A percentile compares a stretch with the other conserved stretches of the same genome.
phyloP scores from a whole-genome alignment of 202 grass and related monocot genomes.

The Zizania palustris region DNA sequence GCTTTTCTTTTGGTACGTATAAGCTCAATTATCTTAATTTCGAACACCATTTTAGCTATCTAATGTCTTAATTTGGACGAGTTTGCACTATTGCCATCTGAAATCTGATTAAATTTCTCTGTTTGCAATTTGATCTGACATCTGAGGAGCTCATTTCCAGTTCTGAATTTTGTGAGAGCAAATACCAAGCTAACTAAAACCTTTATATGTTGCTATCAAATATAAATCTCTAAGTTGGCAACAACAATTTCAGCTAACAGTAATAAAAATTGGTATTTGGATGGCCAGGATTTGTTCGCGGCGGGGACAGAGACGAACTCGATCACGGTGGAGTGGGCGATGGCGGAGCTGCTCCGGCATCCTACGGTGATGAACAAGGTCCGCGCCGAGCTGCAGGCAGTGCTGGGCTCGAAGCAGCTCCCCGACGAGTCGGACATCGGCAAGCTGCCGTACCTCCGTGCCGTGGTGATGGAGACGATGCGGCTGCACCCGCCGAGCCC shows the following conservation, averaged over 20 bases:
- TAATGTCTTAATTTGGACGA: neutral
- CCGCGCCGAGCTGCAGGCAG: constrained; percentile 43
- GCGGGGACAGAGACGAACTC: constrained; percentile 62
- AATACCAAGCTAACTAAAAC: neutral
- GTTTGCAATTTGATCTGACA: too few species aligned
- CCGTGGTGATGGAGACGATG: constrained; percentile 71
- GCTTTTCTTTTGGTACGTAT: constrained; percentile 52
- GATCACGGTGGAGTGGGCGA: constrained; percentile 74
- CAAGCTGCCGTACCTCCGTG: constrained; percentile 58
- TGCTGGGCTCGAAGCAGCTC: constrained; percentile 38
- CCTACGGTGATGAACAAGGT: constrained; percentile 50
- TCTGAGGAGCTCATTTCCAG: too few species aligned
- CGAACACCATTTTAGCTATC: neutral
- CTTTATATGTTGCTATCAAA: neutral
- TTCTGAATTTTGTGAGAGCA: neutral
- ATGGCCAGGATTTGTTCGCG: constrained; percentile 51
- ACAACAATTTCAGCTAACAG: neutral
- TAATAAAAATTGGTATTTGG: neutral
- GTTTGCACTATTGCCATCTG: neutral
- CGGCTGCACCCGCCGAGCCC: constrained; percentile 60
- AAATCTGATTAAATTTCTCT: neutral
- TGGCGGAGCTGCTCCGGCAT: constrained; percentile 66
- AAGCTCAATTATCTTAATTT: neutral
- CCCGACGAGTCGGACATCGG: constrained; percentile 57
- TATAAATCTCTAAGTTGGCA: too few species aligned